phyloP scores from a whole-genome alignment of 2,329 filamentous ascomycete genomes.

The Ophiocordyceps camponoti-saundersi region DNA sequence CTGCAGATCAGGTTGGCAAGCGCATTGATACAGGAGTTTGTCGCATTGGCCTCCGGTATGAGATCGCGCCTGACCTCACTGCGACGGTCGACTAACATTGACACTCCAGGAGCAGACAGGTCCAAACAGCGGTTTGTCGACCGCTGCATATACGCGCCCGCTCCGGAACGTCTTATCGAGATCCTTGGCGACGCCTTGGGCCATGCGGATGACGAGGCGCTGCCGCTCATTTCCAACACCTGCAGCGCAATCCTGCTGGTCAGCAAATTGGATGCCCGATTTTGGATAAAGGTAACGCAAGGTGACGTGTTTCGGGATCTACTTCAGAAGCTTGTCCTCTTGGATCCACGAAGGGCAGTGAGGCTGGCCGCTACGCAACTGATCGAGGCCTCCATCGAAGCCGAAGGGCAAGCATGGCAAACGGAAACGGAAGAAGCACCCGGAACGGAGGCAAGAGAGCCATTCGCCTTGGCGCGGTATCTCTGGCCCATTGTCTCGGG shows the following conservation, averaged over 20 bases:
- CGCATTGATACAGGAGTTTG: conserved; percentile 11
- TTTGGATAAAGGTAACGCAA: conserved; percentile 11
- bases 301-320: conserved; percentile 7
- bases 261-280: conserved; percentile 9
- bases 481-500: conserved; percentile 16
- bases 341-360: conserved; percentile 9
- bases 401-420: conserved; percentile 2
- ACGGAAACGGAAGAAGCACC: background rate
- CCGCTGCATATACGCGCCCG: conserved; percentile 11
- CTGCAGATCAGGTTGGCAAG: conserved; percentile 12
- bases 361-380: conserved; percentile 16
- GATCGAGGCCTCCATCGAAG: conserved; percentile 12
- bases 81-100: background rate
- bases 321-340: conserved; percentile 11
- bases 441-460: background rate
- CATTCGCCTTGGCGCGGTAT: conserved; percentile 7
- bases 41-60: conserved; percentile 12
- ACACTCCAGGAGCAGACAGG: background rate
- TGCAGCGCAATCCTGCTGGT: conserved; percentile 13
- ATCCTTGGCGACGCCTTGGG: conserved; percentile 11
- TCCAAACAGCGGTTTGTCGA: background rate
- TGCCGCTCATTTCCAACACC: conserved; percentile 10
- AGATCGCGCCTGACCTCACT: background rate
- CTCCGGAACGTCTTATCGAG: conserved; percentile 8
- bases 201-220: conserved; percentile 8